A percentile compares a stretch with the other conserved stretches of the same genome.
Conservation (phyloP, 805 yeast species). For the Candida chilensis region DNA sequence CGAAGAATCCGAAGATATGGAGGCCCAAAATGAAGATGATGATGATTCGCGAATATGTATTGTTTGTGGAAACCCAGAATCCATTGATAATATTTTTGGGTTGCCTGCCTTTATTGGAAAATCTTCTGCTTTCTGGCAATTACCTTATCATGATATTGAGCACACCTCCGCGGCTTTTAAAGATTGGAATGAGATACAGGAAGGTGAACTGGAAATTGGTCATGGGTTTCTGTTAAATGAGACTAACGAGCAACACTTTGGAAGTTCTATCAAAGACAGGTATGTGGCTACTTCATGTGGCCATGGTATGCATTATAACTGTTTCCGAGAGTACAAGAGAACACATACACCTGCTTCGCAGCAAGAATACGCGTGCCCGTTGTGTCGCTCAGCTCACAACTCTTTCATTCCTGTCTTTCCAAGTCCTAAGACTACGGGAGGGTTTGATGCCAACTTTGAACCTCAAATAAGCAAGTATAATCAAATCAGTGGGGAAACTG, state of each 20-base stretch:
- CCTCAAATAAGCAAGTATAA: slow-evolving; percentile 9
- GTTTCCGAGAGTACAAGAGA: slow-evolving; percentile 23
- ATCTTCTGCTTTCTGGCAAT: slow-evolving; percentile 40
- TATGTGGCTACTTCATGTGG: slow-evolving; percentile 35
- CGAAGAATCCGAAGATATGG: slow-evolving; percentile 6
- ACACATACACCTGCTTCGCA: too few species aligned
- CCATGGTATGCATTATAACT: slow-evolving; percentile 41
- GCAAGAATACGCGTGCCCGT: slow-evolving; percentile 32
- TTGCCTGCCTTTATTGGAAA: slow-evolving; percentile 41
- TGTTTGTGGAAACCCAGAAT: slow-evolving; percentile 47
- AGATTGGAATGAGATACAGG: too few species aligned
- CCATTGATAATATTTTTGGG: slow-evolving; percentile 40
- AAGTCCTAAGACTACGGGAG: slow-evolving; percentile 12
- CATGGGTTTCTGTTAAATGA: background rate
- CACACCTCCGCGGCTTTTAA: slow-evolving; percentile 12
- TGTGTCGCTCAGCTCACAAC: slow-evolving; percentile 37
- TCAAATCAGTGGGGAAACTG: slow-evolving; percentile 12
- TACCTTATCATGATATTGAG: slow-evolving; percentile 16
- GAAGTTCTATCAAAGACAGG: background rate
- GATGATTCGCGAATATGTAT: slow-evolving; percentile 35
- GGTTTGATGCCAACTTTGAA: slow-evolving; percentile 5
- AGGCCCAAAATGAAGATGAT: slow-evolving; percentile 4
- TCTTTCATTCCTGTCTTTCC: slow-evolving; percentile 33
- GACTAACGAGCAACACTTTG: background rate
- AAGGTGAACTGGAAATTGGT: too few species aligned